Evolutionary conservation across 352 stramenopile species (phyloP), one percentile per base, ranked within the genome.

Genomic region (Globisporangium barbulae): DNA sequence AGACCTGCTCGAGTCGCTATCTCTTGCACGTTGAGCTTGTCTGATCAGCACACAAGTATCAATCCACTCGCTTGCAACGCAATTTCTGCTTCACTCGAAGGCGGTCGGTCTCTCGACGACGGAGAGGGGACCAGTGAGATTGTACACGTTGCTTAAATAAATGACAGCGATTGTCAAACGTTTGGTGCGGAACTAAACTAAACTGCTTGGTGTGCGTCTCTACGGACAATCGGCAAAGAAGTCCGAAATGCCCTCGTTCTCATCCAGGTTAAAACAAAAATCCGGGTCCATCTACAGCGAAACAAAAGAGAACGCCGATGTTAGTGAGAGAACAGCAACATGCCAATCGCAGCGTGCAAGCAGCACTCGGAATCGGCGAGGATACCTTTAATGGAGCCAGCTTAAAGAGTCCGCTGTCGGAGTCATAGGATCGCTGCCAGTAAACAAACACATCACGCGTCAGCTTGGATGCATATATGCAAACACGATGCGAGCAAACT

Each of bases 251-350:
- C 87, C 85, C 78, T 94, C 87, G 54, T 69, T 92, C 54, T 94
- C 85, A 60, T 94, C 85, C 39, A 96, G 69, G 61, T 94, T 96
- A 70, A 96, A 96, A 70, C 82, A 91, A 59, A 96, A 96, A 71
- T 96, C 87, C 39, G 87, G 87, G 73, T 96, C 87, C 54, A 85
- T 83, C 83, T 93, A 64, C 37, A 60, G 30, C 69, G 3, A 31
- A 5, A 6, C 3, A 28, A 22, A 15, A 25, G 6, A 54, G n/a
- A 33, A 1, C 10, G 6, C 5, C 9, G 35, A 30, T 3, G 45
- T 56, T 6, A 47, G 19, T 53, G 25, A 19, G n/a, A n/a, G 33
- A 21, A 28, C 19, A 33, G 41, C 7, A 13, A 33, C 6, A 45
- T 8, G 7, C 3, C 17, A 56, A 47, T 10, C 8, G 4, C 41